Evolutionary conservation across 2,329 filamentous ascomycete genomes (phyloP), one percentile per base, ranked within the genome.

Genomic region (Tolypocladium capitatum): DNA sequence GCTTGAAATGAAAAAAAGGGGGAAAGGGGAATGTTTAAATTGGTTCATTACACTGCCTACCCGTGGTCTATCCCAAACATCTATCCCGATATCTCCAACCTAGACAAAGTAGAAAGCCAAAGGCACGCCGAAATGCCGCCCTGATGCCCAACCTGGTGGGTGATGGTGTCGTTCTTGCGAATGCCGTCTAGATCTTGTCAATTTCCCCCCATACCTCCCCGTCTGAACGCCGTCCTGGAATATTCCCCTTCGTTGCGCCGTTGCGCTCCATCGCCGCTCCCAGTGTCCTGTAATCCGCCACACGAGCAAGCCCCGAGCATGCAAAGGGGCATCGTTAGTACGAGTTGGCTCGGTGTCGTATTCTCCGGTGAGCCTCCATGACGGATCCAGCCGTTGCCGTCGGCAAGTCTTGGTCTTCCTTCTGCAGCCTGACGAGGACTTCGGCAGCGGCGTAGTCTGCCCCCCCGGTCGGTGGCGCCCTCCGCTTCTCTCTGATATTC

Each of bases 401-500:
- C 3, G 5, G 4, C 2, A 18, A 16, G 16, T 5, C 34, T 2
- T 24, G 2, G 11, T 46, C 20, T 20, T 33, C 27, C 16, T 24
- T 44, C 20, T 46, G 44, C 9, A 49, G 40, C 33, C 27, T 38
- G 27, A 46, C 40, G 10, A 46, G 48, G 9, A 49, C 40, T 5
- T 45, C 45, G 11, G 48, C 48, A 2, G 48, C 48, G 2, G 48
- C 44, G 28, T 46, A 44, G 20, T 46, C 48, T 20, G 46, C 40
- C 10, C 30, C 27, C 14, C 38, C n/a, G 7, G 20, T 18, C 24
- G 31, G 31, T 5, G 21, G 16, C 32, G 10, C 32, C 24, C 2
- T 21, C 31, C 46, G 8, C 28, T 31, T 30, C 30, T 32, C 33
- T 8, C 16, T 4, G 18, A n/a, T 28, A 2, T 28, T 13, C 2